phyloP scores from a whole-genome alignment of 306 rosid species.

The Macrotyloma uniflorum region DNA sequence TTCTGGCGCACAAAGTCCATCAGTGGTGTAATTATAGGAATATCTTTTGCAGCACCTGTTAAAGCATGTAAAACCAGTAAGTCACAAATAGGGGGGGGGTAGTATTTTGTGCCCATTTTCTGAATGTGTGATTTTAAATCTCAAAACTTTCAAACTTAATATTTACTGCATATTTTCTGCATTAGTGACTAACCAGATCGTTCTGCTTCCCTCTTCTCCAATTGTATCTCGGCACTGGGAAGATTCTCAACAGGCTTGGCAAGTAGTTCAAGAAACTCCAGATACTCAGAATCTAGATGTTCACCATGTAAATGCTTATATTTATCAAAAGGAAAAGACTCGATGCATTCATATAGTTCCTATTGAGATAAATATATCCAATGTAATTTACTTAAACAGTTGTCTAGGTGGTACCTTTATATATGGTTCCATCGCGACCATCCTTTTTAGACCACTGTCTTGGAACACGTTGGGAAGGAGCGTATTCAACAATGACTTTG shows the following conservation, averaged over 20 bases:
- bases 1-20: conserved; percentile 88
- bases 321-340: conserved; percentile 49
- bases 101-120: background rate
- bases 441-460: conserved; percentile 62
- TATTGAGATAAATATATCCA: conserved; percentile 21
- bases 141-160: background rate
- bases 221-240: conserved; percentile 81
- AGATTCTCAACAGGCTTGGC: conserved; percentile 79
- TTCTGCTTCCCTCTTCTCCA: conserved; percentile 82
- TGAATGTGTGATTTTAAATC: background rate
- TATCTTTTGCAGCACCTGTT: conserved; percentile 60
- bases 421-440: conserved; percentile 75
- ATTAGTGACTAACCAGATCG: conserved; percentile 62
- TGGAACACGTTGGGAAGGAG: conserved; percentile 85
- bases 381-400: conserved; percentile 12
- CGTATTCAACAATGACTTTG: conserved; percentile 70
- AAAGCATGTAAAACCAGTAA: conserved; percentile 28
- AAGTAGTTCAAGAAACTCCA: conserved; percentile 71
- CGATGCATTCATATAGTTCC: conserved; percentile 34
- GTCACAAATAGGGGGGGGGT: background rate
- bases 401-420: conserved; percentile 49
- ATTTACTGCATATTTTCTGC: conserved; percentile 11
- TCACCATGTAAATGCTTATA: conserved; percentile 49
- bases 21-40: conserved; percentile 69
- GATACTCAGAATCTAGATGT: conserved; percentile 74